Percentiles rank a stretch among this genome's conserved stretches.
Conservation (phyloP, 768 basidiomycete species). For the Roridomyces roridus region DNA sequence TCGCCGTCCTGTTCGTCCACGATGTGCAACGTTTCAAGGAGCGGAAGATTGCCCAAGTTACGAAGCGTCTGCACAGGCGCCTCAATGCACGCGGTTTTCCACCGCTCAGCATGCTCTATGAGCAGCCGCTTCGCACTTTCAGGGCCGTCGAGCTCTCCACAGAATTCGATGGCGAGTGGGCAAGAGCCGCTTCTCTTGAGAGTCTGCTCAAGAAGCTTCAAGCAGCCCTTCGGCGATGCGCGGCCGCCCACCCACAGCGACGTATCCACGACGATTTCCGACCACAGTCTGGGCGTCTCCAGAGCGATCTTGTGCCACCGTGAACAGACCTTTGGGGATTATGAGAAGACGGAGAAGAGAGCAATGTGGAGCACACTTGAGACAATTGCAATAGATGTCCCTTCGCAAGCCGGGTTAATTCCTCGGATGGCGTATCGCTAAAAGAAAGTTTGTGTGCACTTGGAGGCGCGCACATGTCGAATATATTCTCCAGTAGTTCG, state of each 20-base stretch:
- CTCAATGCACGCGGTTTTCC: background rate
- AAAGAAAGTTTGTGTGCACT: no score
- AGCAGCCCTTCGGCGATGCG: background rate
- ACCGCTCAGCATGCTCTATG: background rate
- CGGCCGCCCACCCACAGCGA: background rate
- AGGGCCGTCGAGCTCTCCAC: background rate
- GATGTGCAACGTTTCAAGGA: no score
- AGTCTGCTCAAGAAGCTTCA: background rate
- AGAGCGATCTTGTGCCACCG: background rate
- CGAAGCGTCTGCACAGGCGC: no score
- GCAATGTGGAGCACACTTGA: background rate
- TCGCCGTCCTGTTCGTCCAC: no score
- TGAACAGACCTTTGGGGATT: conserved; percentile 6
- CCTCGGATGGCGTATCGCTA: background rate
- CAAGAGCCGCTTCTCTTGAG: background rate
- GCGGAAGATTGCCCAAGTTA: no score
- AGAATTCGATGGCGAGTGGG: background rate
- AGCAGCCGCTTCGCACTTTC: no score
- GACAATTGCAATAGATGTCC: background rate
- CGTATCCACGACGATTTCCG: background rate
- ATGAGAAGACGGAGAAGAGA: background rate
- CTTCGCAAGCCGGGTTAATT: background rate
- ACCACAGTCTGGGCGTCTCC: conserved; percentile 8
- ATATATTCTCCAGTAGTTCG: no score
- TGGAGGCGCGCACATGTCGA: no score